Conservation (phyloP, 192 early-diverging fungal species). For the Chytriomyces hyalinus region DNA sequence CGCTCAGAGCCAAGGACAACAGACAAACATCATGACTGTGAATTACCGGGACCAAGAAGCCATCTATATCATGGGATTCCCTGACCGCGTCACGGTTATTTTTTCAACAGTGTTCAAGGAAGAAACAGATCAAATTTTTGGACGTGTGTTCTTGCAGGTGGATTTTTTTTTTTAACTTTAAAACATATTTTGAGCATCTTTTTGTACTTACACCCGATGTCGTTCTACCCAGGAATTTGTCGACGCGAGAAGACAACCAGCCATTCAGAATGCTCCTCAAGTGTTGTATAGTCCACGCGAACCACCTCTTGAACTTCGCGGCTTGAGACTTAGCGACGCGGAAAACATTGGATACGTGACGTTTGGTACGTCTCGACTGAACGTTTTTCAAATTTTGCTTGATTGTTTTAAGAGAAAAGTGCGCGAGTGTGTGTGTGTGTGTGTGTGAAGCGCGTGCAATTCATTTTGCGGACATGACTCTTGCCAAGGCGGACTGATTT, state of each 20-base stretch:
- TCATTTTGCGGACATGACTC: background rate
- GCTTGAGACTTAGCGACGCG: slow-evolving; percentile 71
- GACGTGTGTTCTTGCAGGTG: slow-evolving; percentile 95
- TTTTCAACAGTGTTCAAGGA: slow-evolving; percentile 97
- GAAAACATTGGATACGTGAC: slow-evolving; percentile 94
- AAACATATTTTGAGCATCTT: background rate
- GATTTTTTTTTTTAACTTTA: background rate
- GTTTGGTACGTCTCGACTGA: slow-evolving; percentile 70
- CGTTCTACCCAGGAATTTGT: slow-evolving; percentile 82
- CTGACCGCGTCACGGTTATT: slow-evolving; percentile 96
- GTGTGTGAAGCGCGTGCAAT: background rate
- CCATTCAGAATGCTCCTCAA: slow-evolving; percentile 94
- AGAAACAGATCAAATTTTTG: slow-evolving; percentile 94
- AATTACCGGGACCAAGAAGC: slow-evolving; percentile 95
- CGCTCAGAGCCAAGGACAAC: slow-evolving; percentile 77
- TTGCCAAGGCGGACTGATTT: background rate
- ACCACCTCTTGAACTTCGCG: slow-evolving; percentile 91
- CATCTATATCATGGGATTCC: slow-evolving; percentile 86
- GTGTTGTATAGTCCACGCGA: slow-evolving; percentile 91
- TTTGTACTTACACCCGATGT: background rate
- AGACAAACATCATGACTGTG: slow-evolving; percentile 83
- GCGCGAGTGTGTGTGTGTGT: too few relatives aligned
- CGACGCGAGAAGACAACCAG: slow-evolving; percentile 90
- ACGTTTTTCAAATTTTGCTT: background rate
- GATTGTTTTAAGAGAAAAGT: background rate